A percentile compares a stretch with the other conserved stretches of the same genome.
Evolutionary conservation across 495 filamentous ascomycete genomes (phyloP).

Genomic region (Hypoxylon cercidicola): DNA sequence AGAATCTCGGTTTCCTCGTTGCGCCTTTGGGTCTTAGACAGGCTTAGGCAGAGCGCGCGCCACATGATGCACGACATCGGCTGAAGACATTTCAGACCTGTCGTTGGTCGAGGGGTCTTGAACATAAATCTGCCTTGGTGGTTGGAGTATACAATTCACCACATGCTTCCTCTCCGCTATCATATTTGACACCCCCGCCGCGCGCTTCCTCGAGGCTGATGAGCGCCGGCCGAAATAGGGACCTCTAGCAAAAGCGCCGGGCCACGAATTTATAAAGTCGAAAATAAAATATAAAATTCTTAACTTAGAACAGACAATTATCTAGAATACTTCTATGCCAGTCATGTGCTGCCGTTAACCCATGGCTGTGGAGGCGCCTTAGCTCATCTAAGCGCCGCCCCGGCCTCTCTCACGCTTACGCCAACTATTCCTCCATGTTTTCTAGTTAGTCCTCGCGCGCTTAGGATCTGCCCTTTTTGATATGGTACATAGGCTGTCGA

Average conservation of each 20-base stretch:
- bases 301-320: conserved; percentile 19
- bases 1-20: conserved; percentile 19
- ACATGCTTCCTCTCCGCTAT: conserved; percentile 9
- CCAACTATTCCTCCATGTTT: conserved; percentile 22
- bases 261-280: conserved; percentile 4
- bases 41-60: conserved; percentile 37
- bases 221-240: conserved; percentile 25
- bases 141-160: conserved; percentile 28
- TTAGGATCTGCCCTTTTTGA: conserved; percentile 27
- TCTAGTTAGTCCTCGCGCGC: conserved; percentile 32
- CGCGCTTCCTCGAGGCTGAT: conserved; percentile 34
- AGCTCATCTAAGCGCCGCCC: conserved; percentile 34
- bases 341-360: conserved; percentile 35
- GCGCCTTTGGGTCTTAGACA: conserved; percentile 29
- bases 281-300: conserved; percentile 7
- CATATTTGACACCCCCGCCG: conserved; percentile 29
- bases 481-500: conserved; percentile 4
- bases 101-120: conserved; percentile 29
- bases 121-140: conserved; percentile 32
- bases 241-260: conserved; percentile 4
- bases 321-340: conserved; percentile 43
- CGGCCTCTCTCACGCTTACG: conserved; percentile 23
- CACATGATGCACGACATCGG: conserved; percentile 40
- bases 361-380: conserved; percentile 35
- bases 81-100: conserved; percentile 27